Evolutionary conservation across 805 yeast genomes (phyloP).

Genomic region (Diddensiella santjacobensis): DNA sequence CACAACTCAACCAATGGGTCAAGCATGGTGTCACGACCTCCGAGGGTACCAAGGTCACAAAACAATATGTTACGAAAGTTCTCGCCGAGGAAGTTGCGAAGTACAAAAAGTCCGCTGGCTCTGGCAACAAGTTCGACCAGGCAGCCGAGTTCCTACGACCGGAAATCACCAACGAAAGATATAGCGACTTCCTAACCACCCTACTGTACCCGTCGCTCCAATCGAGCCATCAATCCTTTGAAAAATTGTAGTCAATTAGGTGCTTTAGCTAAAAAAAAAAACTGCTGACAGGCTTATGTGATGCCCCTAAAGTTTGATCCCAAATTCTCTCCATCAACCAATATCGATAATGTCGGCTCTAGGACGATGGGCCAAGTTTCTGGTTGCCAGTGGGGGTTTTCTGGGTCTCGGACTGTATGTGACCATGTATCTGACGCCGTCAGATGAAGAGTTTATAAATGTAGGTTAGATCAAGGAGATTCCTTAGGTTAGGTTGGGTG

Average conservation of each 20-base stretch:
- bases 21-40: slow-evolving; percentile 56
- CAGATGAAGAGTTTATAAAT: slow-evolving; percentile 74
- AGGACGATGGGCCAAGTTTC: slow-evolving; percentile 21
- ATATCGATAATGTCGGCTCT: slow-evolving; percentile 16
- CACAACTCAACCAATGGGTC: slow-evolving; percentile 74
- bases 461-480: slow-evolving; percentile 18
- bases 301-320: too few species aligned
- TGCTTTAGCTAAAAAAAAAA: too few species aligned
- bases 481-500: neutral
- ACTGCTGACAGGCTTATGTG: too few species aligned
- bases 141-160: slow-evolving; percentile 59
- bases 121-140: slow-evolving; percentile 46
- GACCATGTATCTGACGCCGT: slow-evolving; percentile 73
- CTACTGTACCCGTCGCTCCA: slow-evolving; percentile 43
- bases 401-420: slow-evolving; percentile 69
- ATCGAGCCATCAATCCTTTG: slow-evolving; percentile 1
- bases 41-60: slow-evolving; percentile 51
- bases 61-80: slow-evolving; percentile 46
- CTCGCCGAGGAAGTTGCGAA: slow-evolving; percentile 55
- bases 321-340: neutral
- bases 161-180: slow-evolving; percentile 60
- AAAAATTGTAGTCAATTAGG: slow-evolving; percentile 3
- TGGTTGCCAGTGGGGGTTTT: slow-evolving; percentile 59
- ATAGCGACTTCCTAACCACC: slow-evolving; percentile 64
- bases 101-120: slow-evolving; percentile 46